A percentile compares a stretch with the other conserved stretches of the same genome.
These are phyloP conservation scores for Spinellus fusiger DNA, from an alignment of 192 early-diverging fungal species.

Conservation along the genomic window DNA sequence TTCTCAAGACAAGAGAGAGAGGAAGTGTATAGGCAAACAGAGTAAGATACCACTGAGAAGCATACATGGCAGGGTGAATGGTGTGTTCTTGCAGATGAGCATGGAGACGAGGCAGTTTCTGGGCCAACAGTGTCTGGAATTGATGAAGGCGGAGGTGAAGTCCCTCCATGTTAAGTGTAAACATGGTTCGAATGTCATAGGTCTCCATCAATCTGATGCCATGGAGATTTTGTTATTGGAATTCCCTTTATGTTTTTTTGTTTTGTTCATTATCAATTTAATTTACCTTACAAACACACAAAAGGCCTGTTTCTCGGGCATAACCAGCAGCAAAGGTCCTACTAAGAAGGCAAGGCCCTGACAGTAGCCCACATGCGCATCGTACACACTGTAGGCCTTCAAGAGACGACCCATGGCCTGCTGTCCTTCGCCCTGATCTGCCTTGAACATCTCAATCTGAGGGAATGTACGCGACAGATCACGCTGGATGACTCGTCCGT, in stretches of 20 bases:
- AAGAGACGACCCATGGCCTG: constrained; percentile 82
- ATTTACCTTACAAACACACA: constrained; percentile 73
- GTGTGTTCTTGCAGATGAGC: constrained; percentile 69
- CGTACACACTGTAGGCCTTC: constrained; percentile 90
- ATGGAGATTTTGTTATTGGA: not conserved
- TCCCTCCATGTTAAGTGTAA: constrained; percentile 87
- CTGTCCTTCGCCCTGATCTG: constrained; percentile 78
- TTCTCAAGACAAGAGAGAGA: constrained; percentile 76
- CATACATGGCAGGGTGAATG: constrained; percentile 84
- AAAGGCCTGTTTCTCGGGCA: constrained; percentile 92
- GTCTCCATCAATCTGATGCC: constrained; percentile 71
- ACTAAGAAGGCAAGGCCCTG: constrained; percentile 94
- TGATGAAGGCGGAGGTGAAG: constrained; percentile 85
- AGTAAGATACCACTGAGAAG: constrained; percentile 94
- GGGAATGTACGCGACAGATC: constrained; percentile 94
- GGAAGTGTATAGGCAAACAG: constrained; percentile 93
- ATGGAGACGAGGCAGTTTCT: constrained; percentile 67
- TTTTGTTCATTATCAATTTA: not conserved
- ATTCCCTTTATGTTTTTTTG: not conserved
- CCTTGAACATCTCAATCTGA: constrained; percentile 73
- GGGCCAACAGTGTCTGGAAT: constrained; percentile 70
- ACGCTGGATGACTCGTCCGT: constrained; percentile 86
- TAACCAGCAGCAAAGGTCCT: constrained; percentile 86
- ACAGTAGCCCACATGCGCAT: constrained; percentile 93
- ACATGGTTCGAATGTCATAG: constrained; percentile 86